Evolutionary conservation across 257 asterid genomes (phyloP).

Genomic region (Penstemon barbatus): DNA sequence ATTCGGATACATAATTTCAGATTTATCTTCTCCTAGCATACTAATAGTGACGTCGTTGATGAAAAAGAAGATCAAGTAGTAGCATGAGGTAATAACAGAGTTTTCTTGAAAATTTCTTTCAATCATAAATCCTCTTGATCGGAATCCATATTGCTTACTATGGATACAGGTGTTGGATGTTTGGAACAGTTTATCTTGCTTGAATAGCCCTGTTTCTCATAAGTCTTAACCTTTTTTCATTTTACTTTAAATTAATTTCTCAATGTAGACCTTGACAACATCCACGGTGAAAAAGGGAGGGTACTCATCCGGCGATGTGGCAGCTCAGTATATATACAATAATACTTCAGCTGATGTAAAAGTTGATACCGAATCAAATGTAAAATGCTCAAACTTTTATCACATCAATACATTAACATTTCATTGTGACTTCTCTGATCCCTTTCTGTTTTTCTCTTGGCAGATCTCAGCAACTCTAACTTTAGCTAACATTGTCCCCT

Average conservation of each 20-base stretch:
- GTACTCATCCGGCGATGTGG: conserved; percentile 64
- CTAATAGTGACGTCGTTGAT: too few relatives aligned
- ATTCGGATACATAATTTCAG: too few relatives aligned
- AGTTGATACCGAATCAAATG: conserved; percentile 69
- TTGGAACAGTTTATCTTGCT: too few relatives aligned
- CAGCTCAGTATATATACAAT: conserved; percentile 52
- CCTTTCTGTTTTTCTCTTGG: background rate
- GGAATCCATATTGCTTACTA: too few relatives aligned
- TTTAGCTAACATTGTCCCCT: conserved; percentile 46
- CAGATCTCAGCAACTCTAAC: conserved; percentile 57
- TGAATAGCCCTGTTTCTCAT: too few relatives aligned
- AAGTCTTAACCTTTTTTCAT: background rate
- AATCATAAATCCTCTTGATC: too few relatives aligned
- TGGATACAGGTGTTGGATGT: too few relatives aligned
- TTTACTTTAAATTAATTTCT: background rate
- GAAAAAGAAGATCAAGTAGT: too few relatives aligned
- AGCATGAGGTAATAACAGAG: too few relatives aligned
- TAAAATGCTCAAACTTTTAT: conserved; percentile 29
- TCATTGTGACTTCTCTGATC: conserved; percentile 16
- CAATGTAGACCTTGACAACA: conserved; percentile 59
- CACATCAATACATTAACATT: background rate
- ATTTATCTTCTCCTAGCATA: too few relatives aligned
- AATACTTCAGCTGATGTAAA: conserved; percentile 50
- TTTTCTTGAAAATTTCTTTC: too few relatives aligned
- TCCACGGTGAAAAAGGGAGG: conserved; percentile 64